A percentile compares a stretch with the other conserved stretches of the same genome.
phyloP scores from a whole-genome alignment of 257 asterid species.

The Capsicum pubescens region DNA sequence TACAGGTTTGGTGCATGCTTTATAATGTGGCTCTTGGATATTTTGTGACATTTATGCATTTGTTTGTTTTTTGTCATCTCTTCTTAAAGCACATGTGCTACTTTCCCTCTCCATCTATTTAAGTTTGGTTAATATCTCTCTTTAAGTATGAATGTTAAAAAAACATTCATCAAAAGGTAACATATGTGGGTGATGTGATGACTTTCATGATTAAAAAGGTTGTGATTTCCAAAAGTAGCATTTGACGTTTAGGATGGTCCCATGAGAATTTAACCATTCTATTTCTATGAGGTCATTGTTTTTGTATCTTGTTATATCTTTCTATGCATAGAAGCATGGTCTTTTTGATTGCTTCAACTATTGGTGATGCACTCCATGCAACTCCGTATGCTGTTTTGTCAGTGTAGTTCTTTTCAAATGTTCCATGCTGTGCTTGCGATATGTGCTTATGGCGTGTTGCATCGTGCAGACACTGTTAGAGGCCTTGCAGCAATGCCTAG shows the following conservation, averaged over 20 bases:
- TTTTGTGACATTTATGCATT: background rate
- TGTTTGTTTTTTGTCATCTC: no score
- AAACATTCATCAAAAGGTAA: background rate
- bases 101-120: no score
- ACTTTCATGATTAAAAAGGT: background rate
- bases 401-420: background rate
- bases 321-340: background rate
- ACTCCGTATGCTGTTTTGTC: background rate
- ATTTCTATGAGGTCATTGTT: background rate
- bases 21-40: background rate
- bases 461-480: constrained; percentile 86
- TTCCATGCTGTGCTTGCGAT: background rate
- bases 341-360: no score
- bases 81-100: background rate
- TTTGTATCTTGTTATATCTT: background rate
- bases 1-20: constrained; percentile 60
- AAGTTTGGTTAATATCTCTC: no score
- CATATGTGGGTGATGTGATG: background rate
- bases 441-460: constrained; percentile 3
- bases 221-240: no score
- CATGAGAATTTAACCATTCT: no score
- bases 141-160: background rate
- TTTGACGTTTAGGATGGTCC: no score
- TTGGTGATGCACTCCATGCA: no score
- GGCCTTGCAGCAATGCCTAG: constrained; percentile 84